Conservation (phyloP, 2,329 filamentous ascomycete species). For the Trichoderma gracile region DNA sequence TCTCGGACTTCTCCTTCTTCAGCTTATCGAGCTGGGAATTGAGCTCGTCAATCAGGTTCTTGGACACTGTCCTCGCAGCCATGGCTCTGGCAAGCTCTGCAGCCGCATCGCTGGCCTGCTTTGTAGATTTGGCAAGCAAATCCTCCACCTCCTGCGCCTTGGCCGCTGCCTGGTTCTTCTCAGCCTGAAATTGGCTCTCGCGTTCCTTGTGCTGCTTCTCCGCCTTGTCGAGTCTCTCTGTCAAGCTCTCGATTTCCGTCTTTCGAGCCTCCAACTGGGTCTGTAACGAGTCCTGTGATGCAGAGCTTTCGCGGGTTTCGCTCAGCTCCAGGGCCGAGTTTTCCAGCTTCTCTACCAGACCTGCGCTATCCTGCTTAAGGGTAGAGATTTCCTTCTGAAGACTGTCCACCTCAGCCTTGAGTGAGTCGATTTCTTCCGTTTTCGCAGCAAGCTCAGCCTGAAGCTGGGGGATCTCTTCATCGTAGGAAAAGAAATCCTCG, state of each 20-base stretch:
- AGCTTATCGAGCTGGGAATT: slow-evolving; percentile 42
- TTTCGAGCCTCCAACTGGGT: slow-evolving; percentile 51
- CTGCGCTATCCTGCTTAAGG: slow-evolving; percentile 68
- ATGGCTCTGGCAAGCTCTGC: slow-evolving; percentile 43
- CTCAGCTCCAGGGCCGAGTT: slow-evolving; percentile 64
- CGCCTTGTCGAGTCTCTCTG: slow-evolving; percentile 48
- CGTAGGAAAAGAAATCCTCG: slow-evolving; percentile 90
- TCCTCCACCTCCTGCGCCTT: slow-evolving; percentile 42
- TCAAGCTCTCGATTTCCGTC: slow-evolving; percentile 52
- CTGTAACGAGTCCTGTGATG: slow-evolving; percentile 49
- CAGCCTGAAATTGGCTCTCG: slow-evolving; percentile 41
- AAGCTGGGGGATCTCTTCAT: slow-evolving; percentile 81
- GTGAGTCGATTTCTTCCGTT: slow-evolving; percentile 66
- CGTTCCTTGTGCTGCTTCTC: slow-evolving; percentile 49
- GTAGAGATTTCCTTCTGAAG: slow-evolving; percentile 71
- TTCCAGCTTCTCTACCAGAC: slow-evolving; percentile 68
- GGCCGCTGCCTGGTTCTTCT: slow-evolving; percentile 37
- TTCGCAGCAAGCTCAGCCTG: slow-evolving; percentile 72
- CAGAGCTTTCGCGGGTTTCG: slow-evolving; percentile 45
- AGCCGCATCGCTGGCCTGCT: slow-evolving; percentile 44
- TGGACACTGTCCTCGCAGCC: slow-evolving; percentile 45
- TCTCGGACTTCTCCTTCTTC: slow-evolving; percentile 39
- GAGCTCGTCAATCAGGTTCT: slow-evolving; percentile 44
- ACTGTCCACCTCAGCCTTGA: slow-evolving; percentile 67
- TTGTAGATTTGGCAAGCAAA: slow-evolving; percentile 40